Evolutionary conservation across 352 stramenopile genomes (phyloP).

Genomic region (Pythium insidiosum): DNA sequence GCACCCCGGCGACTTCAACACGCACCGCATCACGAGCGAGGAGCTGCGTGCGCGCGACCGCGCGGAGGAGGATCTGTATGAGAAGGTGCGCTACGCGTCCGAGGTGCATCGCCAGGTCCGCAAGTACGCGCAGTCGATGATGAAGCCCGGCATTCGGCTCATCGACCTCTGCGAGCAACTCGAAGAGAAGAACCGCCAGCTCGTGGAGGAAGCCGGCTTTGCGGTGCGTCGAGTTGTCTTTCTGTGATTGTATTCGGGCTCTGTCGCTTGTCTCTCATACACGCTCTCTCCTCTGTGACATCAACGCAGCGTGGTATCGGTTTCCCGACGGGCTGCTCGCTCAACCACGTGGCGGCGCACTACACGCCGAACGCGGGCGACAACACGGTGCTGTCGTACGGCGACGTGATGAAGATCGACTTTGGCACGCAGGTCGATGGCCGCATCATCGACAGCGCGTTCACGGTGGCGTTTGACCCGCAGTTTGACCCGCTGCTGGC

Average conservation of each 20-base stretch:
- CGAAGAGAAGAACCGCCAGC: slow-evolving; percentile 95
- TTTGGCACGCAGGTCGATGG: slow-evolving; percentile 96
- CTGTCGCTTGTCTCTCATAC: too few relatives aligned
- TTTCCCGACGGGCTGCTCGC: slow-evolving; percentile 92
- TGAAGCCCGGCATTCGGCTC: slow-evolving; percentile 95
- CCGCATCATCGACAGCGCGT: slow-evolving; percentile 95
- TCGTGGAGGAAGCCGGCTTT: slow-evolving; percentile 92
- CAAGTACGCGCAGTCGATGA: slow-evolving; percentile 93
- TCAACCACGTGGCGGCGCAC: slow-evolving; percentile 95
- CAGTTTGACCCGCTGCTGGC: slow-evolving; percentile 87
- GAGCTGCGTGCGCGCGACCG: slow-evolving; percentile 85
- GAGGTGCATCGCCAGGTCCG: slow-evolving; percentile 92
- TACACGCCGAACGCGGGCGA: slow-evolving; percentile 95
- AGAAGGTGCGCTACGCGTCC: slow-evolving; percentile 84
- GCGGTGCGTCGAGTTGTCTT: slow-evolving; percentile 28
- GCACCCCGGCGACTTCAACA: slow-evolving; percentile 91
- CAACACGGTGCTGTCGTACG: slow-evolving; percentile 85
- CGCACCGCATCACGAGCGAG: slow-evolving; percentile 78
- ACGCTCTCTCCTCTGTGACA: too few relatives aligned
- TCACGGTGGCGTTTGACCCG: slow-evolving; percentile 92
- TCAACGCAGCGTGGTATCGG: slow-evolving; percentile 86
- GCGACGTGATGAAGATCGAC: slow-evolving; percentile 97
- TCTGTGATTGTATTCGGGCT: too few relatives aligned
- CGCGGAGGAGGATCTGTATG: slow-evolving; percentile 44
- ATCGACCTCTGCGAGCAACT: slow-evolving; percentile 94